These are phyloP conservation scores for Hypoxylon sp. DNA, from an alignment of 2,329 filamentous ascomycete genomes.

Conservation along the genomic window DNA sequence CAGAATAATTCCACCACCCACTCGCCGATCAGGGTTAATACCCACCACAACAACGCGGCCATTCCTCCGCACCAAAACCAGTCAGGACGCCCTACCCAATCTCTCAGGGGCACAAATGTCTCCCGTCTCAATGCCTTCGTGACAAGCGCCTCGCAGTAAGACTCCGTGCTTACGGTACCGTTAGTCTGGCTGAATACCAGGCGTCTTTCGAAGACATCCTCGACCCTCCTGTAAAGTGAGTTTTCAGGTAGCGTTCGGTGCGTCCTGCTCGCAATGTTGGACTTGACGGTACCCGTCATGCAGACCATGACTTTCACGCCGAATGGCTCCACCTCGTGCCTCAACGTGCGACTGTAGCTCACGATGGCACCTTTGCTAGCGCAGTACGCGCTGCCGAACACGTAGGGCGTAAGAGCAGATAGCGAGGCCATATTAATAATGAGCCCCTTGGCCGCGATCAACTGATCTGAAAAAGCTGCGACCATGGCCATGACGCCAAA, in stretches of 20 bases:
- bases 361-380: slow-evolving; percentile 65
- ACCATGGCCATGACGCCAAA: slow-evolving; percentile 67
- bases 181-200: slow-evolving; percentile 4
- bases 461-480: slow-evolving; percentile 59
- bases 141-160: slow-evolving; percentile 58
- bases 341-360: slow-evolving; percentile 63
- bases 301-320: slow-evolving; percentile 66
- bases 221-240: slow-evolving; percentile 57
- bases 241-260: slow-evolving; percentile 2
- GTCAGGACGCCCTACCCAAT: slow-evolving; percentile 53
- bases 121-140: slow-evolving; percentile 53
- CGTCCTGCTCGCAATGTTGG: slow-evolving; percentile 53
- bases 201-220: slow-evolving; percentile 58
- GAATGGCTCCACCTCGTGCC: slow-evolving; percentile 63
- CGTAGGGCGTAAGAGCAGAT: slow-evolving; percentile 60
- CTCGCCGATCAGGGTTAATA: slow-evolving; percentile 47
- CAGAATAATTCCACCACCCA: slow-evolving; percentile 49
- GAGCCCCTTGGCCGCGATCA: slow-evolving; percentile 62
- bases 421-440: slow-evolving; percentile 66
- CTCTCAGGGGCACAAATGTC: slow-evolving; percentile 46
- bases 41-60: slow-evolving; percentile 43
- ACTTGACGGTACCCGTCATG: slow-evolving; percentile 63
- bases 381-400: slow-evolving; percentile 63
- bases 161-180: slow-evolving; percentile 41
- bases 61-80: slow-evolving; percentile 54